phyloP scores from a whole-genome alignment of 1,284 basidiomycete species.

The Ustilago crameri region DNA sequence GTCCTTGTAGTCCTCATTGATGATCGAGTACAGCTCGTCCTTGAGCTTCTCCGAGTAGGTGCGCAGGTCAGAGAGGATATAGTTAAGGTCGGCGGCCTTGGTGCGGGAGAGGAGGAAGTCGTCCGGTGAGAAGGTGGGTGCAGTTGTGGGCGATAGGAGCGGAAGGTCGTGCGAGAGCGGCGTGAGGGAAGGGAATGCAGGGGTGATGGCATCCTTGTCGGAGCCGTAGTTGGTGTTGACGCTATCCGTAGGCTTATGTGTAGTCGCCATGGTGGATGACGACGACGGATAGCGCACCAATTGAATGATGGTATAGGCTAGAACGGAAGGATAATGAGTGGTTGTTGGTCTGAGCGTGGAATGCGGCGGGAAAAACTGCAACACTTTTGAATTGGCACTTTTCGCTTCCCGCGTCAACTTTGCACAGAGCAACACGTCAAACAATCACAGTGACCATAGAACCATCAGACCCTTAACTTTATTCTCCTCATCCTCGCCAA shows the following conservation, averaged over 20 bases:
- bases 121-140: slow-evolving; percentile 78
- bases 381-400: too few species aligned
- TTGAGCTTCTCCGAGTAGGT: slow-evolving; percentile 85
- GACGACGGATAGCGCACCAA: not conserved
- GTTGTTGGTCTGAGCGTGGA: not conserved
- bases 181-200: slow-evolving; percentile 75
- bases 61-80: slow-evolving; percentile 85
- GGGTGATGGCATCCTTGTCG: slow-evolving; percentile 5
- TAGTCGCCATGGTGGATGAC: not conserved
- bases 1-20: slow-evolving; percentile 97
- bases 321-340: not conserved
- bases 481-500: too few species aligned
- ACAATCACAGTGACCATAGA: too few species aligned
- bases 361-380: not conserved
- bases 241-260: not conserved
- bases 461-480: too few species aligned
- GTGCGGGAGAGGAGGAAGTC: slow-evolving; percentile 87
- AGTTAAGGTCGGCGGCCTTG: slow-evolving; percentile 82
- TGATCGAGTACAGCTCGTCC: slow-evolving; percentile 90
- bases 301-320: not conserved
- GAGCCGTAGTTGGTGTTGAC: slow-evolving; percentile 1
- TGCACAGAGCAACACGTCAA: too few species aligned
- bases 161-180: slow-evolving; percentile 83
- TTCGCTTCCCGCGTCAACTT: too few species aligned
- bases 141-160: slow-evolving; percentile 74